Base-by-base conservation (phyloP, 2,329 filamentous ascomycete genomes). In the Huntiella bhutanensis region DNA sequence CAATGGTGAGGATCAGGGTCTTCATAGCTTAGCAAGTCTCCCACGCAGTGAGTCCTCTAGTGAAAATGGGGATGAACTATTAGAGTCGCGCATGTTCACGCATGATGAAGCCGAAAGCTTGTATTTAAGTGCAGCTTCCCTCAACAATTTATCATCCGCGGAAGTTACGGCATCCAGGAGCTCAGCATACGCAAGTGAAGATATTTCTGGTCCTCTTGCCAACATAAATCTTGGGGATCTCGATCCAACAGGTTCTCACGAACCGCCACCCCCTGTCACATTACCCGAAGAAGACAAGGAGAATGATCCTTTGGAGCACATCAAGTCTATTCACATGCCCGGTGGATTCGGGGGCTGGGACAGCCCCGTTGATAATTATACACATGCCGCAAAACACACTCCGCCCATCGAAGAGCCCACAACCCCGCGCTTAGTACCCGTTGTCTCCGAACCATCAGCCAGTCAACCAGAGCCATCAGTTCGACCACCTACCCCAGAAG, bases 71-170 rank as follows among this genome's bases (percentile, higher is more conserved):
- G 67, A 74, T 33, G 73, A 78, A 50, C 62, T 82, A 15, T 60
- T 70, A 3, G 64, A 73, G 51, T 88, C 83, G 4, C 77, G 73
- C 36, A 56, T 86, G 1, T 88, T 82, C 55, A 84, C 74, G 33
- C 81, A 85, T 49, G 80, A 85, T 51, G 82, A 88, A 51, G 82
- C 82, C 0, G 77, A 84, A 56, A 91, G 84, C 58, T 82, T 92
- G 77, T 92, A 91, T 54, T 79, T 86, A 77, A 88, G 76, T 51
- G 76, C 76, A 1, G 71, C 80, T 44, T 79, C 75, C 2, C 62
- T 70, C 19, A 58, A 60, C 2, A 58, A 62, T 28, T 28, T 3
- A 10, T 10, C 22, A 28, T 33, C 56, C 57, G 22, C 17, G 22
- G 6, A 22, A 37, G 33, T 45, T 45, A 22, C 44, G 43, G 13